Evolutionary conservation across 2,329 filamentous ascomycete genomes (phyloP).

Genomic region (Pyricularia sp.): DNA sequence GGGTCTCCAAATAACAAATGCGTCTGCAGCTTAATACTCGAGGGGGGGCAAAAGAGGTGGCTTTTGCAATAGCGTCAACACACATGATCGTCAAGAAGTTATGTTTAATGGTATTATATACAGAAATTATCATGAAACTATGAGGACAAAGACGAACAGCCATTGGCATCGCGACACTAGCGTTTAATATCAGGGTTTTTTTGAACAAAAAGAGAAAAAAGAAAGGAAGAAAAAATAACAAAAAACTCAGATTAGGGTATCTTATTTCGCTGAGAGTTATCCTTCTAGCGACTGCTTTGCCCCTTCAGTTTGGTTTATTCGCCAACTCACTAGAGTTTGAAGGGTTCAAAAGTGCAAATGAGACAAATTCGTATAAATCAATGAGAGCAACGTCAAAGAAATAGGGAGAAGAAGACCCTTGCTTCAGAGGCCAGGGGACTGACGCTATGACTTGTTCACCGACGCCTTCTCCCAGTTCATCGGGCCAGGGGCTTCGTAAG

Average conservation of each 20-base stretch:
- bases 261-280: neutral
- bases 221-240: neutral
- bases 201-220: neutral
- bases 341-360: neutral
- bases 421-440: slow-evolving; percentile 4
- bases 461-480: slow-evolving; percentile 34
- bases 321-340: neutral
- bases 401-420: slow-evolving; percentile 12
- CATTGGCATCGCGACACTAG: neutral
- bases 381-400: neutral
- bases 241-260: neutral
- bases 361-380: neutral
- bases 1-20: neutral
- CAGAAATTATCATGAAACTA: neutral
- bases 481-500: slow-evolving; percentile 59
- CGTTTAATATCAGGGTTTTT: neutral
- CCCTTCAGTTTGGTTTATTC: neutral
- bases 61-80: neutral
- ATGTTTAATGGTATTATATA: too few relatives aligned
- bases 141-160: neutral
- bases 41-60: neutral
- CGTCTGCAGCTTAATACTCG: neutral
- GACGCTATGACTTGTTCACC: slow-evolving; percentile 13
- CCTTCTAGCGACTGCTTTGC: neutral
- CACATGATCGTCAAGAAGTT: neutral